Evolutionary conservation across 768 basidiomycete genomes (phyloP), one percentile per base, ranked within the genome.

Genomic region (Saitozyma sp.): DNA sequence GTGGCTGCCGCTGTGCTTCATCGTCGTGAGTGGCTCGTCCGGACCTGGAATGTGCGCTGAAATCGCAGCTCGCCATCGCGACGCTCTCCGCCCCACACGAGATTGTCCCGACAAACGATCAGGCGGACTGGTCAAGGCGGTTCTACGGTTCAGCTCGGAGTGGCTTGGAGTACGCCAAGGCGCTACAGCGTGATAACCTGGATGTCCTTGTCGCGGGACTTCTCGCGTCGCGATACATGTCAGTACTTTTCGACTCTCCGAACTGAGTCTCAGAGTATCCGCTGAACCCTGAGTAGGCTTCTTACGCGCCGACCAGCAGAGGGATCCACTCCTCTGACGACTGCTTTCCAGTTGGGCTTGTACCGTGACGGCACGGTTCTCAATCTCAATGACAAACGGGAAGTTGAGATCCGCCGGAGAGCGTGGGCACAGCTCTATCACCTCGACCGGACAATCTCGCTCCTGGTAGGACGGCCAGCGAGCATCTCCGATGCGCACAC

Each of bases 171-270:
- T 78, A 78, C 58, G 76, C 76, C 39, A 78, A 79, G 59, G 80
- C 80, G 4, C 62, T 80, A 11, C 80, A 80, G 62, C 43, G 78
- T 43, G 80, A 80, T 57, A 80, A 79, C 55, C 67, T 80, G 11
- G 78, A 80, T 54, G 73, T 80, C 6, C 66, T 80, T 20, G 77
- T 77, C 54, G 80, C 78, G 29, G 76, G 80, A 10, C 66, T 80
- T 10, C 67, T 80, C 37, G 78, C 79, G 16, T 79, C 78, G 2
- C 66, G 80, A 46, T 80, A 79, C 66, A 77, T 80, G 78, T 80
- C 16, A 67, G 79, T 69, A n/a, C 41, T 49, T 41, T 4, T 42
- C 19, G 43, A 45, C 45, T 51, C 46, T 38, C 17, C 57, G 16
- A 11, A n/a, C 17, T 14, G 13, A 29, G 9, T 52, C 16, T 50